These are phyloP conservation scores for Phycomyces nitens DNA, from an alignment of 192 early-diverging fungal genomes.

Conservation along the genomic window DNA sequence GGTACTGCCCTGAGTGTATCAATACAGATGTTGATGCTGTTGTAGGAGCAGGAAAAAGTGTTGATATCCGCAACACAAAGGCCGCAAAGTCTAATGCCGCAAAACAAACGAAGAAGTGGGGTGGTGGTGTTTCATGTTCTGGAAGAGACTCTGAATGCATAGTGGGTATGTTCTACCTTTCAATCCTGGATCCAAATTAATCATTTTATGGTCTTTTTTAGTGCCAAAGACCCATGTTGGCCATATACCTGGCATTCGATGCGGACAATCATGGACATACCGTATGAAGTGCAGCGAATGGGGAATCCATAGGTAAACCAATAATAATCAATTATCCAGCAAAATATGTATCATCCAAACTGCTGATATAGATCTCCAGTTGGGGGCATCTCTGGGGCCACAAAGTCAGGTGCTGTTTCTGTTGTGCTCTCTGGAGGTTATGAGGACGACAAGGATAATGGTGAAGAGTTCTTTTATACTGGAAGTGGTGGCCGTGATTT, in stretches of 20 bases:
- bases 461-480: conserved; percentile 64
- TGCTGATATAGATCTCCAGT: conserved; percentile 50
- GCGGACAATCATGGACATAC: conserved; percentile 53
- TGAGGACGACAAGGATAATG: conserved; percentile 61
- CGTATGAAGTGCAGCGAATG: conserved; percentile 45
- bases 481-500: conserved; percentile 59
- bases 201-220: too few species aligned
- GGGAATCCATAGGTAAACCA: conserved; percentile 47
- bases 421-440: conserved; percentile 63
- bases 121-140: conserved; percentile 53
- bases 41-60: conserved; percentile 35
- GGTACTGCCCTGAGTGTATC: conserved; percentile 43
- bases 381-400: conserved; percentile 56
- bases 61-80: conserved; percentile 33
- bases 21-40: conserved; percentile 39
- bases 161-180: conserved; percentile 8
- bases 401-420: conserved; percentile 51
- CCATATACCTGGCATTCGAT: conserved; percentile 55
- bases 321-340: too few species aligned
- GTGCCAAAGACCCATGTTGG: conserved; percentile 47
- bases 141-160: conserved; percentile 14
- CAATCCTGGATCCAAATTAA: too few species aligned
- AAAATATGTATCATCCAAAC: too few species aligned
- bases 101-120: conserved; percentile 50
- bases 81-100: conserved; percentile 52